Evolutionary conservation across 2,329 filamentous ascomycete genomes (phyloP).

Genomic region (Ophiostoma novo-ulmi): DNA sequence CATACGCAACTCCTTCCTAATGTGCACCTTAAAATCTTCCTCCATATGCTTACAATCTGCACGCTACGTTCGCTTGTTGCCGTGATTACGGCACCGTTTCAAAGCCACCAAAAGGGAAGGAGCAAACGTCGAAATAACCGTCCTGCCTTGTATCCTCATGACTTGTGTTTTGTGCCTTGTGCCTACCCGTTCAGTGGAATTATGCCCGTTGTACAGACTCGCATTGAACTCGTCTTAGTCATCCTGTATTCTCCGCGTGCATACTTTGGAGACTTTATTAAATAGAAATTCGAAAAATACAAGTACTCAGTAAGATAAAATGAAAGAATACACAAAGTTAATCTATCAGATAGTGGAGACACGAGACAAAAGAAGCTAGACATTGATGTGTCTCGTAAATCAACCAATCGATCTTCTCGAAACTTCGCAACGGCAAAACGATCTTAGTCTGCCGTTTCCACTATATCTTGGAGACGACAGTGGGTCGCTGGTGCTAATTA

Average conservation of each 20-base stretch:
- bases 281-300: not conserved
- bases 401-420: conserved; percentile 18
- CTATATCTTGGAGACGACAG: not conserved
- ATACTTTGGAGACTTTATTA: not conserved
- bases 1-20: not conserved
- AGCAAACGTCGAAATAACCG: not conserved
- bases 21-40: not conserved
- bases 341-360: not conserved
- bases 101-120: conserved; percentile 4
- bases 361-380: not conserved
- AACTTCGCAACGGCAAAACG: not conserved
- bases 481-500: not conserved
- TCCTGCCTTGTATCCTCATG: not conserved
- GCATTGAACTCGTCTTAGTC: not conserved
- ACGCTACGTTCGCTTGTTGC: not conserved
- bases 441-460: conserved; percentile 11
- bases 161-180: not conserved
- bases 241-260: not conserved
- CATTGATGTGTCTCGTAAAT: conserved; percentile 19
- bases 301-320: not conserved
- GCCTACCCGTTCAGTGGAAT: too few relatives aligned
- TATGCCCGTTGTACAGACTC: too few relatives aligned
- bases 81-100: not conserved
- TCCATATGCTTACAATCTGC: too few relatives aligned
- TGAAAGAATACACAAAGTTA: not conserved